phyloP scores from a whole-genome alignment of 176 grass and related monocot genomes.

The Luzula sylvatica region DNA sequence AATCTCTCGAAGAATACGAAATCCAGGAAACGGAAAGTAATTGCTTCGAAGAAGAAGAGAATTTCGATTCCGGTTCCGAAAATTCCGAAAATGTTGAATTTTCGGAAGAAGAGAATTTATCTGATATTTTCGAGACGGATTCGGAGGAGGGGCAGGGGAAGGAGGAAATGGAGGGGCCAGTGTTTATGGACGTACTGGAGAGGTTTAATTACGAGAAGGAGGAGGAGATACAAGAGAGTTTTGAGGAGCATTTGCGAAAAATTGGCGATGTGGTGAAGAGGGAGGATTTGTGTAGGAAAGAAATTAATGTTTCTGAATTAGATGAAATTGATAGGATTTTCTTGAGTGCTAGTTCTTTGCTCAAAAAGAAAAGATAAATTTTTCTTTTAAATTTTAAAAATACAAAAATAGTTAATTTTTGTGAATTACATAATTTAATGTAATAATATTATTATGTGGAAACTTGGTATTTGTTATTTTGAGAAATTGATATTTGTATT shows the following conservation, averaged over 20 bases:
- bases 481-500: neutral
- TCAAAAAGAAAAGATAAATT: conserved; percentile 57
- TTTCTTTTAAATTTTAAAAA: neutral
- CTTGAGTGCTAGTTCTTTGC: conserved; percentile 80
- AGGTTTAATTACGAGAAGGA: conserved; percentile 41
- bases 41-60: no score
- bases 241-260: conserved; percentile 79
- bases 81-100: conserved; percentile 35
- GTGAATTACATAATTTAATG: neutral
- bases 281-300: conserved; percentile 43
- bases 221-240: conserved; percentile 40
- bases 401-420: neutral
- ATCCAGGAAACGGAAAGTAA: conserved; percentile 23
- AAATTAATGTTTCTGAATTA: conserved; percentile 63
- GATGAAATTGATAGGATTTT: conserved; percentile 97
- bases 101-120: conserved; percentile 77
- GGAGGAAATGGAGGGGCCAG: conserved; percentile 26
- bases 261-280: conserved; percentile 61
- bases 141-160: conserved; percentile 53
- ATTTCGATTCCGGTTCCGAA: conserved; percentile 30
- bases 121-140: conserved; percentile 87
- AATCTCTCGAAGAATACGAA: conserved; percentile 24
- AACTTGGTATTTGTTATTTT: neutral
- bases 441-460: neutral
- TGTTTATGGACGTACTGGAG: conserved; percentile 71